These are phyloP conservation scores for Piper longum DNA, from an alignment of 164 flowering plant genomes.

Conservation along the genomic window DNA sequence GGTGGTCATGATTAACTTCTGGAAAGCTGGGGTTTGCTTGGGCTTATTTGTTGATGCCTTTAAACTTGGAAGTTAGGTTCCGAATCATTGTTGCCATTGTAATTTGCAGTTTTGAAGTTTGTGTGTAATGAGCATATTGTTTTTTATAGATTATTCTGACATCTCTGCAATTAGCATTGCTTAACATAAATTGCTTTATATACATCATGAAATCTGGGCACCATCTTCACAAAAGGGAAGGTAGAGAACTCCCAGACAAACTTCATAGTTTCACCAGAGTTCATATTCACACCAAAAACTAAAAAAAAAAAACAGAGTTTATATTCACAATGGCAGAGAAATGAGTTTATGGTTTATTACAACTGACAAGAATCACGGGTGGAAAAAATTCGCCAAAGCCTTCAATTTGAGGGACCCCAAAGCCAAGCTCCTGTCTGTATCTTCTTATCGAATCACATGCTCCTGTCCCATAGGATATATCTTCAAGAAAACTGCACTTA, in stretches of 20 bases:
- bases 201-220: no score
- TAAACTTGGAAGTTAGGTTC: conserved; percentile 59
- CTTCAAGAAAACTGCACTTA: no score
- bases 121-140: background rate
- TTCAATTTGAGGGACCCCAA: background rate
- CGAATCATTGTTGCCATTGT: background rate
- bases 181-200: no score
- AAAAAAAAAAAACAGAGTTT: no score
- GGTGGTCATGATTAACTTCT: conserved; percentile 66
- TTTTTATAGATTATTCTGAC: no score
- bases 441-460: background rate
- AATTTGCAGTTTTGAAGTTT: background rate
- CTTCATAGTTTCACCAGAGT: no score
- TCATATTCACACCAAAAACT: no score
- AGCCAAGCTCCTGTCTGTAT: background rate
- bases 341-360: background rate
- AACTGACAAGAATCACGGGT: background rate
- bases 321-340: background rate
- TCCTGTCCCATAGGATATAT: background rate
- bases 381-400: background rate
- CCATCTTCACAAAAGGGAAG: no score
- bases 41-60: conserved; percentile 98
- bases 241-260: no score
- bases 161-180: no score
- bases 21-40: conserved; percentile 97